Evolutionary conservation across 176 grass and related monocot genomes (phyloP).

Genomic region (Oropetium thomaeum): DNA sequence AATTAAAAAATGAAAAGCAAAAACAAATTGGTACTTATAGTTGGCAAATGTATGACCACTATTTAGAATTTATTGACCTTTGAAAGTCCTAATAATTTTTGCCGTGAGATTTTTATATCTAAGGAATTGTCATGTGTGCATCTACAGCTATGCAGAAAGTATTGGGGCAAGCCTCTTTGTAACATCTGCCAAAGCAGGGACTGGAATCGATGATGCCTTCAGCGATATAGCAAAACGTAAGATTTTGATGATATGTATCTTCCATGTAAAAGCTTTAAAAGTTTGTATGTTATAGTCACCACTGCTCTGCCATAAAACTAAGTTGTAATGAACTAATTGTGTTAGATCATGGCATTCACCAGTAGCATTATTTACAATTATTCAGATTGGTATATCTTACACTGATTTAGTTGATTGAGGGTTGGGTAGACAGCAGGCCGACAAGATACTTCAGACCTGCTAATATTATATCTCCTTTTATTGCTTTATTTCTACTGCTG

Average conservation of each 20-base stretch:
- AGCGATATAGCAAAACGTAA: conserved; percentile 66
- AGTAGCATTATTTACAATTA: background rate
- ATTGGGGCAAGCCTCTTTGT: conserved; percentile 63
- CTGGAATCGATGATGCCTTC: conserved; percentile 61
- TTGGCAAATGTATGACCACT: background rate
- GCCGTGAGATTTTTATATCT: background rate
- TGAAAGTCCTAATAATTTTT: background rate
- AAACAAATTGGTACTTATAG: background rate
- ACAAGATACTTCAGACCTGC: no score
- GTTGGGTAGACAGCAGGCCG: no score
- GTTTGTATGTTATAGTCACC: background rate
- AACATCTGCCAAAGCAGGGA: conserved; percentile 74
- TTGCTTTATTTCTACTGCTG: background rate
- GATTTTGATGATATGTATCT: no score
- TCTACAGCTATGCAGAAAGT: conserved; percentile 59
- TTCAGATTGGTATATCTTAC: background rate
- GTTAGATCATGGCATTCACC: background rate
- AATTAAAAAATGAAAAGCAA: no score
- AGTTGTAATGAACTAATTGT: background rate
- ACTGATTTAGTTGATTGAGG: background rate
- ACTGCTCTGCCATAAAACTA: background rate
- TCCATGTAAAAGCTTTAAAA: no score
- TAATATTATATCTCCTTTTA: background rate
- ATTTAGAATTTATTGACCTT: background rate
- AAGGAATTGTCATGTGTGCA: conserved; percentile 1